Base-by-base conservation (phyloP, 495 filamentous ascomycete genomes). In the Cenococcum geophilum region DNA sequence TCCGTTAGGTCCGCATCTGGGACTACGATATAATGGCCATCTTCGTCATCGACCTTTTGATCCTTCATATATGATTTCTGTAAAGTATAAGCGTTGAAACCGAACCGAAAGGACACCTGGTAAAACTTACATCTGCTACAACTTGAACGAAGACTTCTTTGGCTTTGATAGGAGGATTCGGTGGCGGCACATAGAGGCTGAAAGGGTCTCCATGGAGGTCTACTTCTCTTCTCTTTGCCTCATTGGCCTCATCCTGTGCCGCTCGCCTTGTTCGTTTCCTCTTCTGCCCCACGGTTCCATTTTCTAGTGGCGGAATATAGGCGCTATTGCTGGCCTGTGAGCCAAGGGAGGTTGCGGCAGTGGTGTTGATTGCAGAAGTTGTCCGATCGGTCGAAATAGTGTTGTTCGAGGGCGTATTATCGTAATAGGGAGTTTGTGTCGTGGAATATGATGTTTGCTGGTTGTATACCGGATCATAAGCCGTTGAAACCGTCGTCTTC, bases 21-120 rank as follows among this genome's bases (percentile, higher is more conserved):
- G 2, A 84, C 82, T 14, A 98, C 91, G 66, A 96, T 88, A 68
- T 96, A 97, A 71, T 98, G 93, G 16, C 93, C 93, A 67, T 98
- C 93, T 49, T 97, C 91, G 62, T 97, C 93, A 67, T 98, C 93
- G 53, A 89, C 86, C 75, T 86, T 81, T 71, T 88, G 74, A 51
- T 78, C 73, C 34, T 75, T 77, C 40, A 73, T 69, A 48, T 71
- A 73, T 23, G 73, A 71, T 62, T 77, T 72, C 80, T 82, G 59
- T 48, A 14, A 54, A 12, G 62, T 21, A 10, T 40, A 55, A 27
- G 36, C 23, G 27, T 35, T 55, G n/a, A 35, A 49, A 10, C 32
- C 12, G 11, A 18, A 4, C 3, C 11, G 11, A 10, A 32, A 32
- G 43, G 48, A 35, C 14, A 43, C 10, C 20, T 20, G 35, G 58